phyloP scores from a whole-genome alignment of 139 green algal genomes.

The Zygnema cylindricum region DNA sequence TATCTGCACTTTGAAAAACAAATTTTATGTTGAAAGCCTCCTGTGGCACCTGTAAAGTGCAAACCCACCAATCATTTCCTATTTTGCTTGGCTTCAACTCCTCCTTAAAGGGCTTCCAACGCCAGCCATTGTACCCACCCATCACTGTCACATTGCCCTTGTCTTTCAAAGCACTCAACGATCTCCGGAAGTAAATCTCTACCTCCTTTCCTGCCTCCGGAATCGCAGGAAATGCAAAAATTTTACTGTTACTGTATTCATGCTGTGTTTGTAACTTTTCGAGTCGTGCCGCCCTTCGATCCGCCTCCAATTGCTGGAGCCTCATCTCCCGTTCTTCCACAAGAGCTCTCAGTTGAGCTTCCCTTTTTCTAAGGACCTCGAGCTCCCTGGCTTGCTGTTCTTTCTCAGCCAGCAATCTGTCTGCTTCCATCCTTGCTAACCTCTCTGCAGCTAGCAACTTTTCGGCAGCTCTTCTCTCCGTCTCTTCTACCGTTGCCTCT shows the following conservation, averaged over 20 bases:
- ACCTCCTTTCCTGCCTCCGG: slow-evolving; percentile 5
- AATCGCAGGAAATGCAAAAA: slow-evolving; percentile 53
- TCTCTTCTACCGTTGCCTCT: not conserved
- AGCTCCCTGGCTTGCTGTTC: not conserved
- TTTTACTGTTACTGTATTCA: slow-evolving; percentile 41
- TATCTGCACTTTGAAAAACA: slow-evolving; percentile 50
- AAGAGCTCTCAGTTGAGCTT: not conserved
- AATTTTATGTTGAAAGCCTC: slow-evolving; percentile 60
- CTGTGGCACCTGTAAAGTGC: not conserved
- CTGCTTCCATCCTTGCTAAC: not conserved
- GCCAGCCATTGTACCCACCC: slow-evolving; percentile 55
- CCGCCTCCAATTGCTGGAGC: not conserved
- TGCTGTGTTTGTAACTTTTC: slow-evolving; percentile 49
- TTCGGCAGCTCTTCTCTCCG: not conserved
- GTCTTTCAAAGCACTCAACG: slow-evolving; percentile 6
- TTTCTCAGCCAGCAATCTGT: slow-evolving; percentile 3
- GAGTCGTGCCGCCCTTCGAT: slow-evolving; percentile 14
- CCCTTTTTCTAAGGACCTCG: not conserved
- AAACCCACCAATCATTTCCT: slow-evolving; percentile 48
- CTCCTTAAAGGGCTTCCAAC: slow-evolving; percentile 37
- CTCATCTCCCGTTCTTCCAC: not conserved
- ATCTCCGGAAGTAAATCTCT: slow-evolving; percentile 48
- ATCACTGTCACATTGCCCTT: slow-evolving; percentile 27
- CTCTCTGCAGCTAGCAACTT: not conserved
- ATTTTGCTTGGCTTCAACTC: slow-evolving; percentile 39